Conservation (phyloP, 2,329 filamentous ascomycete species). For the Pseudogymnoascus sp. region DNA sequence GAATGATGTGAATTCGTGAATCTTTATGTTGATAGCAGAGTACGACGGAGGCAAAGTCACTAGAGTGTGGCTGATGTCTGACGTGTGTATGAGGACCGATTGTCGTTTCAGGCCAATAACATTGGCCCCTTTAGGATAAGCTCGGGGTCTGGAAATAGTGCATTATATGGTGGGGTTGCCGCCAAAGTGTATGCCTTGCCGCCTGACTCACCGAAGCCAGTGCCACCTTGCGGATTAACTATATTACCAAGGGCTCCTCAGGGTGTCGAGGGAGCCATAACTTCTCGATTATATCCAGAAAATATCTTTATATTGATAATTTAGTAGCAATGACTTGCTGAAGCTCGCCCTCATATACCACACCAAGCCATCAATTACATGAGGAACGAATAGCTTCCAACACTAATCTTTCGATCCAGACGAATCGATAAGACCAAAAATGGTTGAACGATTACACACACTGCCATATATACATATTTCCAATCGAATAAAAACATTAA, state of each 20-base stretch:
- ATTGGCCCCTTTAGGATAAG: neutral
- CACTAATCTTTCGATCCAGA: constrained; percentile 28
- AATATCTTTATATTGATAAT: neutral
- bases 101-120: neutral
- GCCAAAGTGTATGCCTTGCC: neutral
- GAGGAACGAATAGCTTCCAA: constrained; percentile 42
- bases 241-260: neutral
- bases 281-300: neutral
- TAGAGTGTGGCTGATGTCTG: constrained; percentile 5
- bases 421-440: constrained; percentile 42
- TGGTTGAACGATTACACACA: constrained; percentile 34
- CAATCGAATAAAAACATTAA: neutral
- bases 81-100: constrained; percentile 3
- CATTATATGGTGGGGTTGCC: constrained; percentile 6
- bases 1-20: neutral
- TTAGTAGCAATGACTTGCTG: neutral
- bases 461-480: neutral
- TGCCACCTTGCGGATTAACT: constrained; percentile 5
- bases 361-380: neutral
- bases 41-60: neutral
- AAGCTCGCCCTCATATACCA: neutral
- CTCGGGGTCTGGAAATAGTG: constrained; percentile 3
- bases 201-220: constrained; percentile 3
- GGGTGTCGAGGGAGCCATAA: neutral
- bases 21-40: neutral